Evolutionary conservation across 805 yeast species (phyloP).

Genomic region (Metschnikowia arizonensis): DNA sequence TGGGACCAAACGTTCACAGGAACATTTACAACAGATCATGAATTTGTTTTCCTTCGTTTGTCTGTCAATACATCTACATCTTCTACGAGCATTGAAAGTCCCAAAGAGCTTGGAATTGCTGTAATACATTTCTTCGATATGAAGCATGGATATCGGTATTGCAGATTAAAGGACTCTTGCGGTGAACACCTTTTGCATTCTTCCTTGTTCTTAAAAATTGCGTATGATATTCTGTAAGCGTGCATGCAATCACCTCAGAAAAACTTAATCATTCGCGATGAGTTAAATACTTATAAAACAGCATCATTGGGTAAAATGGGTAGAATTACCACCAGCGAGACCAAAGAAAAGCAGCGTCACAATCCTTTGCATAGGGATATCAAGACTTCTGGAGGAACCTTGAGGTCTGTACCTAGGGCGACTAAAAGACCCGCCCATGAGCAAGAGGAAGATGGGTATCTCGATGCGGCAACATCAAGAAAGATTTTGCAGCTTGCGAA

Average conservation of each 20-base stretch:
- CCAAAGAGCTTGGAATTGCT: conserved; percentile 49
- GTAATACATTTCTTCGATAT: conserved; percentile 60
- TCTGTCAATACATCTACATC: conserved; percentile 39
- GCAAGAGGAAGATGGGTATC: conserved; percentile 53
- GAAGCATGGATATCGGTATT: conserved; percentile 76
- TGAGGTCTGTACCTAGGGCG: conserved; percentile 44
- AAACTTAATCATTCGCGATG: conserved; percentile 9
- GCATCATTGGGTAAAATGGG: conserved; percentile 48
- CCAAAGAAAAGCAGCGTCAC: conserved; percentile 62
- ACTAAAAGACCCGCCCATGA: conserved; percentile 31
- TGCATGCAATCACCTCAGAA: conserved; percentile 2
- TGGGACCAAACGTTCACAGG: conserved; percentile 65
- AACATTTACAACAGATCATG: conserved; percentile 30
- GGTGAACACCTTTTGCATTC: conserved; percentile 71
- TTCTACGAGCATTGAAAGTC: conserved; percentile 19
- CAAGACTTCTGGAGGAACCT: conserved; percentile 67
- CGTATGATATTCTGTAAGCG: conserved; percentile 16
- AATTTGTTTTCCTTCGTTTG: conserved; percentile 56
- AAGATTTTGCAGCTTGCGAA: conserved; percentile 84
- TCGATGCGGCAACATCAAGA: conserved; percentile 80
- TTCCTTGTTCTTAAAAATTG: conserved; percentile 42
- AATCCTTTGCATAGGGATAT: conserved; percentile 78
- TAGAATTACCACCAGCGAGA: conserved; percentile 50
- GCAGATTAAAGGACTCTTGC: conserved; percentile 67
- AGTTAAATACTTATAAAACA: not conserved